Base-by-base conservation (phyloP, 768 basidiomycete species). In the Pleurotus sapidus region DNA sequence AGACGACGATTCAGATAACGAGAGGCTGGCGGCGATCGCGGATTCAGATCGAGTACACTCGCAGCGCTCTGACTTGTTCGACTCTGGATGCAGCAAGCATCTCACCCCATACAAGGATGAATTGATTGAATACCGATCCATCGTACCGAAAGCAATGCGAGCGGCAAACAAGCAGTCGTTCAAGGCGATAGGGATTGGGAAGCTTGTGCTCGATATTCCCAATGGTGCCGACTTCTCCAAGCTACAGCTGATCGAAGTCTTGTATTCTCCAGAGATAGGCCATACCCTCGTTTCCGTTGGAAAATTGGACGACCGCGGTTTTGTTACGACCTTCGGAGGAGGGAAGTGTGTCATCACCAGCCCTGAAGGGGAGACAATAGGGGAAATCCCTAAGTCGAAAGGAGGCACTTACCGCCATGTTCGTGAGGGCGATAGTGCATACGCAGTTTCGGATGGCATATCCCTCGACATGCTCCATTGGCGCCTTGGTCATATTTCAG, bases 281-380 rank as follows among this genome's bases (percentile, higher is more conserved):
- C 74, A 72, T 57, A 77, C 71, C 8, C 67, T 77, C 2, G 59
- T 74, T 6, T 74, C 72, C 0, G 63, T 75, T 59, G 72, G 74
- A 8, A 38, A 60, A 30, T 68, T 78, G 6, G 72, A 77, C 50
- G 65, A 76, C 0, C 46, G 45, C 4, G 72, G 75, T 1, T 70
- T 66, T 46, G 20, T 59, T 1, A 49, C 61, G 14, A 64, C 63
- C 1, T 75, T 75, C 61, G 61, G 56, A 24, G 57, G 58, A 46
- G 69, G 72, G 5, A 67, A 68, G 50, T 71, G 71, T 57, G 58
- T 58, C 3, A 66, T 71, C 30, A 20, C 42, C 5, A 61, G 57
- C 1, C 56, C 59, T n/a, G 61, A 67, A n/a, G 65, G 67, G 1
- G 55, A 62, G 0, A 17, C 24, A 1, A 55, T 72, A 34, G 70